These are phyloP conservation scores for Suillus subaureus DNA, from an alignment of 768 basidiomycete genomes.

Conservation along the genomic window DNA sequence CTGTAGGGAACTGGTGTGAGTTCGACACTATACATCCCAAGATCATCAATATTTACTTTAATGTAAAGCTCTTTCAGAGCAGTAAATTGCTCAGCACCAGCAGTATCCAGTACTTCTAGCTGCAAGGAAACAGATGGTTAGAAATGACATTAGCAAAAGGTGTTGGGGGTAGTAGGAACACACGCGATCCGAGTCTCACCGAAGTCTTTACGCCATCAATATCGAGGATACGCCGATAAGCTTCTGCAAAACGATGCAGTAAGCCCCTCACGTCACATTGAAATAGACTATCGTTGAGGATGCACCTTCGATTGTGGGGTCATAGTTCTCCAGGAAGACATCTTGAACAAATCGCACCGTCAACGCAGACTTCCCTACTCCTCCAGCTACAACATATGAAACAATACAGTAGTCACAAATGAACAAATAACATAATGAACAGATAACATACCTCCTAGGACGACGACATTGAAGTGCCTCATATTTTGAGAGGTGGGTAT, in stretches of 20 bases:
- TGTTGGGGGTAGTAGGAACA: slow-evolving; percentile 14
- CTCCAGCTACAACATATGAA: slow-evolving; percentile 59
- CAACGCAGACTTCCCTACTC: slow-evolving; percentile 86
- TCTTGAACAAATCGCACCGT: slow-evolving; percentile 79
- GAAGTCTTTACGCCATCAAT: slow-evolving; percentile 66
- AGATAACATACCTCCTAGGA: slow-evolving; percentile 59
- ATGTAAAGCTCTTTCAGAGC: slow-evolving; percentile 82
- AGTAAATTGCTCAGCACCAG: slow-evolving; percentile 85
- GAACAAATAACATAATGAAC: slow-evolving; percentile 33
- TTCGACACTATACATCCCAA: background rate
- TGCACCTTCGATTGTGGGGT: slow-evolving; percentile 84
- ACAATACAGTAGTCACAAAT: slow-evolving; percentile 11
- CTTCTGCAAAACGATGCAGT: slow-evolving; percentile 48
- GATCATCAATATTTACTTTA: slow-evolving; percentile 46
- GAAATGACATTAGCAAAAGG: slow-evolving; percentile 10
- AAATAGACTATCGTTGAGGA: background rate
- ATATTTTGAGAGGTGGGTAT: slow-evolving; percentile 37
- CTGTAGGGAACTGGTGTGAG: slow-evolving; percentile 33
- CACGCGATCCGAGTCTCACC: slow-evolving; percentile 41
- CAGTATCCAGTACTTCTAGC: slow-evolving; percentile 84
- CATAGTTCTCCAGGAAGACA: slow-evolving; percentile 74
- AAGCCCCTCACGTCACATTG: slow-evolving; percentile 11
- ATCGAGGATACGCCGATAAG: slow-evolving; percentile 65
- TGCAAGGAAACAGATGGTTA: slow-evolving; percentile 31
- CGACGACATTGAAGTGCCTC: slow-evolving; percentile 76